Conservation (phyloP, 2,329 filamentous ascomycete genomes). For the Malbranchea zuffiana region DNA sequence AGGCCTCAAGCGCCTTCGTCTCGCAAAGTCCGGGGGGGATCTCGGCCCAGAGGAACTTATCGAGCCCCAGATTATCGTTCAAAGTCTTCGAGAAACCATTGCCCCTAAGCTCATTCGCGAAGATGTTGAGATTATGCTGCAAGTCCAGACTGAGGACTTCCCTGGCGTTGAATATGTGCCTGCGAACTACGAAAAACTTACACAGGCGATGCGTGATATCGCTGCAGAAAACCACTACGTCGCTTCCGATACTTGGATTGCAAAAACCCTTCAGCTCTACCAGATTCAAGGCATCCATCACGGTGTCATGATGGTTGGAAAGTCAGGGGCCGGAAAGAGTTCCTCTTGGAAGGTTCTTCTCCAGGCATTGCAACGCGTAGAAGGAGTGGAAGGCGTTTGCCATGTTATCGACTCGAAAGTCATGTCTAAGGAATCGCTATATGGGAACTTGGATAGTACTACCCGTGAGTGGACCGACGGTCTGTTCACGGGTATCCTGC, state of each 20-base stretch:
- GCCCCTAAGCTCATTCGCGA: constrained; percentile 89
- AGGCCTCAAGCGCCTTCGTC: constrained; percentile 77
- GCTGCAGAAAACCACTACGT: constrained; percentile 79
- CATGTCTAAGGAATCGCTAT: constrained; percentile 97
- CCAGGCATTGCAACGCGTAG: constrained; percentile 80
- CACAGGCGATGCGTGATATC: constrained; percentile 68
- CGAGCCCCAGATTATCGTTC: constrained; percentile 95
- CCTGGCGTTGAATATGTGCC: constrained; percentile 87
- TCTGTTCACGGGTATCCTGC: constrained; percentile 91
- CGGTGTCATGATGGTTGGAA: constrained; percentile 99
- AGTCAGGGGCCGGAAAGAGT: constrained; percentile 95
- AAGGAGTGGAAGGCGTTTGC: constrained; percentile 83
- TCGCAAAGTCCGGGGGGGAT: constrained; percentile 48
- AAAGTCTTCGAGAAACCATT: constrained; percentile 96
- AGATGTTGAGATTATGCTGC: constrained; percentile 79
- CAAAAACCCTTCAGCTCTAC: constrained; percentile 90
- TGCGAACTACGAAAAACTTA: constrained; percentile 68
- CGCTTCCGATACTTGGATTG: constrained; percentile 91
- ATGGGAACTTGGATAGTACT: constrained; percentile 89
- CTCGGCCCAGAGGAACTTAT: constrained; percentile 60
- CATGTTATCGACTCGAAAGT: constrained; percentile 99
- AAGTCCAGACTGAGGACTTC: constrained; percentile 77
- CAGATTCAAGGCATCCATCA: constrained; percentile 98
- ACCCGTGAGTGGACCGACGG: constrained; percentile 99
- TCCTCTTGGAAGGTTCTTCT: constrained; percentile 87